phyloP scores from a whole-genome alignment of 257 asterid species.

The Solanum pimpinellifolium region DNA sequence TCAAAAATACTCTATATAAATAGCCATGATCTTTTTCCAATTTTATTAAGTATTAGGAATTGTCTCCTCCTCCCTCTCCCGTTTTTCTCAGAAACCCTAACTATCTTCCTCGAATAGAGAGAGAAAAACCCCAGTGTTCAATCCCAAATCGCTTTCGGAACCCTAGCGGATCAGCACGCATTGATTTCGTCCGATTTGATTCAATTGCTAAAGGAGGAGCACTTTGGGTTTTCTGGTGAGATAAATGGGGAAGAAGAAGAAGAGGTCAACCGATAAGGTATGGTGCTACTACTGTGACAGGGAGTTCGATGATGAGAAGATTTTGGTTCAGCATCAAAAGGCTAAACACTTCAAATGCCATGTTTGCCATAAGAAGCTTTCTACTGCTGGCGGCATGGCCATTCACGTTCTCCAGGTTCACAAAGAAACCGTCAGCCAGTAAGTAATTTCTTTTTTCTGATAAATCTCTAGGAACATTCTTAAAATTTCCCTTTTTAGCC shows the following conservation, averaged over 20 bases:
- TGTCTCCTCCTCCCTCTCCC: not conserved
- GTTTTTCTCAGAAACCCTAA: not conserved
- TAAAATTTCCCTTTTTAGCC: not conserved
- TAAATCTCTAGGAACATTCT: not conserved
- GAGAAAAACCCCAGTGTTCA: not conserved
- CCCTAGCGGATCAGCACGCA: not conserved
- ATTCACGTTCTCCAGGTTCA: slow-evolving; percentile 97
- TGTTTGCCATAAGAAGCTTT: slow-evolving; percentile 91
- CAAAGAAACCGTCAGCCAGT: slow-evolving; percentile 79
- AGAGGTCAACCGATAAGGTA: slow-evolving; percentile 62
- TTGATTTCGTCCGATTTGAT: not conserved
- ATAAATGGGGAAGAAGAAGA: slow-evolving; percentile 91
- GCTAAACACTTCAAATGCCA: slow-evolving; percentile 98
- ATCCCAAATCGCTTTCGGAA: not conserved
- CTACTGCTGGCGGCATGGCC: slow-evolving; percentile 95
- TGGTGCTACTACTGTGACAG: slow-evolving; percentile 98
- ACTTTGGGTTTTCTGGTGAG: not conserved
- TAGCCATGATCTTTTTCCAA: not conserved
- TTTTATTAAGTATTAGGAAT: not conserved
- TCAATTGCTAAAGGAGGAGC: not conserved
- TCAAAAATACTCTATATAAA: too few species aligned
- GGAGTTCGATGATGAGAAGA: slow-evolving; percentile 97
- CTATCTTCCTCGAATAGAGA: not conserved
- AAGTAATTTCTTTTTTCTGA: not conserved
- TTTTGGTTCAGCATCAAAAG: slow-evolving; percentile 93